Conservation (phyloP, 768 basidiomycete genomes). For the Lanmaoa rubissima region DNA sequence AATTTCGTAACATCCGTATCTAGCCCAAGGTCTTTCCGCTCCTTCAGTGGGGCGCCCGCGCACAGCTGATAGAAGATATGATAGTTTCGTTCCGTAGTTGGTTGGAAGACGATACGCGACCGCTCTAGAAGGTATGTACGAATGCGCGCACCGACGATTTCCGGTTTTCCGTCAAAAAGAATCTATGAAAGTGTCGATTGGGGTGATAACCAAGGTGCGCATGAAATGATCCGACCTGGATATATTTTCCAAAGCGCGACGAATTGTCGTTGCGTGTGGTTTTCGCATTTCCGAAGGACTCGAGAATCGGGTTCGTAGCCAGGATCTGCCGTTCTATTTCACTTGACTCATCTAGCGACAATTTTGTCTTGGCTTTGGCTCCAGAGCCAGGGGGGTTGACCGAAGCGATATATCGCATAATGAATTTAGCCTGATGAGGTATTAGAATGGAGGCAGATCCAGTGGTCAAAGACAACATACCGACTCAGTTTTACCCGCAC, state of each 20-base stretch:
- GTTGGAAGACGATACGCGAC: slow-evolving; percentile 96
- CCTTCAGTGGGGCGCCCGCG: slow-evolving; percentile 91
- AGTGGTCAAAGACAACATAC: slow-evolving; percentile 41
- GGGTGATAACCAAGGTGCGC: background rate
- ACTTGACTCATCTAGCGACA: slow-evolving; percentile 79
- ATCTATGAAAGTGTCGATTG: slow-evolving; percentile 53
- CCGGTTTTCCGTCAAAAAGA: slow-evolving; percentile 91
- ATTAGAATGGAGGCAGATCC: slow-evolving; percentile 1
- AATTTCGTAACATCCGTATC: slow-evolving; percentile 86
- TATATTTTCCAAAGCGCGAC: slow-evolving; percentile 98
- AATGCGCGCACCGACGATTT: slow-evolving; percentile 98
- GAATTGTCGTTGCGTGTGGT: slow-evolving; percentile 99
- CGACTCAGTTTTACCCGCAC: slow-evolving; percentile 98
- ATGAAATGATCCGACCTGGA: slow-evolving; percentile 58
- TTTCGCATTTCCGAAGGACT: slow-evolving; percentile 99
- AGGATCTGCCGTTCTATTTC: slow-evolving; percentile 97
- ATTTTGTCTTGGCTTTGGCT: slow-evolving; percentile 63
- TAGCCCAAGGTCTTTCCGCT: slow-evolving; percentile 91
- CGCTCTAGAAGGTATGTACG: slow-evolving; percentile 97
- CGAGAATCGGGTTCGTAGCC: slow-evolving; percentile 98
- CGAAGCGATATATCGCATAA: slow-evolving; percentile 98
- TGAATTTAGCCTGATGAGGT: slow-evolving; percentile 81
- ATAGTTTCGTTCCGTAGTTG: slow-evolving; percentile 95
- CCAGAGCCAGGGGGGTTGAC: slow-evolving; percentile 80
- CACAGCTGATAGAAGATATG: slow-evolving; percentile 99